Percentiles rank a stretch among this genome's conserved stretches.
Evolutionary conservation across 495 filamentous ascomycete genomes (phyloP).

Genomic region (Lindgomyces ingoldianus): DNA sequence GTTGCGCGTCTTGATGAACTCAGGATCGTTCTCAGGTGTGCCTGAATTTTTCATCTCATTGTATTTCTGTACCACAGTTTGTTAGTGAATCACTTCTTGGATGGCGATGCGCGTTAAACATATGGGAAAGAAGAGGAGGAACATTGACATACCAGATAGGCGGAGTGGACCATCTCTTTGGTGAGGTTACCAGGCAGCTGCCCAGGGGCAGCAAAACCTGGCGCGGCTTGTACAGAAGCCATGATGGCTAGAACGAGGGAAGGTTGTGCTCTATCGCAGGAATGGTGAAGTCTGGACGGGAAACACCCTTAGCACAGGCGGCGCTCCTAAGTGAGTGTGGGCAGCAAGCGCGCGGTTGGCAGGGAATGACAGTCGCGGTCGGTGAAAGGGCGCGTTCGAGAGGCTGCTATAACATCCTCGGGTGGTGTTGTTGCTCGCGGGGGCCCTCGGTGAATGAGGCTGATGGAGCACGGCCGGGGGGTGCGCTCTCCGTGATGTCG

Average conservation of each 20-base stretch:
- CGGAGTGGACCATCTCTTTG: conserved; percentile 35
- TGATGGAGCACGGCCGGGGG: conserved; percentile 33
- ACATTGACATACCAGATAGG: conserved; percentile 26
- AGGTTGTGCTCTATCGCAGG: background rate
- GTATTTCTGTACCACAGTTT: conserved; percentile 67
- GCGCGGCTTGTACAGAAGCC: conserved; percentile 68
- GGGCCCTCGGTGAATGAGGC: conserved; percentile 26
- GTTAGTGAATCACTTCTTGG: conserved; percentile 3
- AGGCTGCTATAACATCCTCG: conserved; percentile 32
- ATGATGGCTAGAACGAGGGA: conserved; percentile 48
- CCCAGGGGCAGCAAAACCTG: conserved; percentile 25
- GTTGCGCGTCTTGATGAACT: conserved; percentile 71
- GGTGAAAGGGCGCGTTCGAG: conserved; percentile 18
- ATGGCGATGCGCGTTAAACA: background rate
- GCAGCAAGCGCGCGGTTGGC: conserved; percentile 13
- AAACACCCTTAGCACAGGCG: background rate
- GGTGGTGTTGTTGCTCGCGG: conserved; percentile 20
- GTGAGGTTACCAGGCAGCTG: conserved; percentile 34
- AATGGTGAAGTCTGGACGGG: background rate
- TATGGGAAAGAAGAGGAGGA: background rate
- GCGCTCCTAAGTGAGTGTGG: background rate
- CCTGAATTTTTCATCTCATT: conserved; percentile 78
- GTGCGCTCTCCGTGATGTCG: conserved; percentile 31
- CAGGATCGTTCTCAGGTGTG: conserved; percentile 72
- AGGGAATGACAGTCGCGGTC: conserved; percentile 20